A percentile compares a stretch with the other conserved stretches of the same genome.
Evolutionary conservation across 129 eudicot species (phyloP).

Genomic region (sunflower (Helianthus annuus)): DNA sequence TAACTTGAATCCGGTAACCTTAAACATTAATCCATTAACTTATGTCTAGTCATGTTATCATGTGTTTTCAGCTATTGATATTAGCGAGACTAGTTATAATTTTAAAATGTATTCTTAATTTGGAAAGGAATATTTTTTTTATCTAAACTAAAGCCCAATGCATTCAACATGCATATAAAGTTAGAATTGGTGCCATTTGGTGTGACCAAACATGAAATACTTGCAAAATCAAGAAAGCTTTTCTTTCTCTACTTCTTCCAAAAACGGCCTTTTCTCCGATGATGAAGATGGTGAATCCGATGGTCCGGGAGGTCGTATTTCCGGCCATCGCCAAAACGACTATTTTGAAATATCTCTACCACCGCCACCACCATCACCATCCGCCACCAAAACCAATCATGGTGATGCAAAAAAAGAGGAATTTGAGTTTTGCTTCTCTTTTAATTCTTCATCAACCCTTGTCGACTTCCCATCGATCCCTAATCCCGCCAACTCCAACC

Average conservation of each 20-base stretch:
- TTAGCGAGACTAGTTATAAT: neutral
- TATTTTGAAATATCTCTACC: constrained; percentile 37
- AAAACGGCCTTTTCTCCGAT: constrained; percentile 18
- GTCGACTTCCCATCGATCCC: constrained; percentile 10
- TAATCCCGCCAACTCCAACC: constrained; percentile 7
- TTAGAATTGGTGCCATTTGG: neutral
- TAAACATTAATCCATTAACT: too few species aligned
- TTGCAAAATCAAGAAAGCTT: constrained; percentile 31
- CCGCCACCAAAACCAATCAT: constrained; percentile 14
- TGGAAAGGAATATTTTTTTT: neutral
- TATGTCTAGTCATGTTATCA: too few species aligned
- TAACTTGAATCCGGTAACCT: too few species aligned
- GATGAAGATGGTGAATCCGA: constrained; percentile 24
- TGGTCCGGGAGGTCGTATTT: neutral
- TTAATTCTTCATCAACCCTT: constrained; percentile 20
- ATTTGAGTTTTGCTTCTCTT: constrained; percentile 35
- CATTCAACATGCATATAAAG: constrained; percentile 24
- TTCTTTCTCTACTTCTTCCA: constrained; percentile 34
- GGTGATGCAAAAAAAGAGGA: constrained; percentile 26
- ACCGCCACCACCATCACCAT: constrained; percentile 4
- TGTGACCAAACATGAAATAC: constrained; percentile 28
- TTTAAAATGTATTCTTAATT: neutral
- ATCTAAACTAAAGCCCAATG: too few species aligned
- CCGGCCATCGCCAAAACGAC: constrained; percentile 13
- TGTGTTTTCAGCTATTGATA: neutral